Percentiles rank a stretch among this genome's conserved stretches.
phyloP scores from a whole-genome alignment of 1,284 basidiomycete species.

The Caloboletus inedulis region DNA sequence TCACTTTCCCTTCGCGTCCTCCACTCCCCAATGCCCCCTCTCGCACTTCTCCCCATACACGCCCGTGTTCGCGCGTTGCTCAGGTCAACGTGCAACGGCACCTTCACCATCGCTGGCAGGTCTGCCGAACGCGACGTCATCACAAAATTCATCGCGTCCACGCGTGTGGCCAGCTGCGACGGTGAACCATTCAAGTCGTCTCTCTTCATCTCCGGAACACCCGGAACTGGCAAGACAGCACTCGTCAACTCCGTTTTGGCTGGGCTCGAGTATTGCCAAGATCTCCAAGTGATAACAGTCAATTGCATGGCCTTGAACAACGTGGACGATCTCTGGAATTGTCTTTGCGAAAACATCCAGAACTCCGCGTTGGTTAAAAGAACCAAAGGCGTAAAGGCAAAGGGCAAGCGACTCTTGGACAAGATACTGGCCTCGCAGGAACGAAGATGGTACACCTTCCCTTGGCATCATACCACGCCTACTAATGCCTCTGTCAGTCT shows the following conservation, averaged over 20 bases:
- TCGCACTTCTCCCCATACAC: constrained; percentile 53
- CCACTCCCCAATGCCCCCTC: constrained; percentile 59
- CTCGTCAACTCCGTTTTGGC: constrained; percentile 64
- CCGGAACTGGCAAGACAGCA: constrained; percentile 81
- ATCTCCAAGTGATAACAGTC: constrained; percentile 51
- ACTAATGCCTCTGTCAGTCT: constrained; percentile 43
- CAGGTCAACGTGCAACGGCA: constrained; percentile 60
- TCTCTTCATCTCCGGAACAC: constrained; percentile 76
- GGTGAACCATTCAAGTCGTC: constrained; percentile 33
- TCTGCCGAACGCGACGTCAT: constrained; percentile 56
- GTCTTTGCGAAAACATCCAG: constrained; percentile 56
- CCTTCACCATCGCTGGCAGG: constrained; percentile 58
- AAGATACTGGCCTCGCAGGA: constrained; percentile 35
- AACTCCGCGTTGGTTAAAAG: constrained; percentile 34
- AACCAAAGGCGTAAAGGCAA: constrained; percentile 41
- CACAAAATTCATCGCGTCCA: constrained; percentile 49
- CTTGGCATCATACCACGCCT: constrained; percentile 8
- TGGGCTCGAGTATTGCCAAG: constrained; percentile 34
- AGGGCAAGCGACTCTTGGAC: constrained; percentile 43
- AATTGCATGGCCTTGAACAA: constrained; percentile 76
- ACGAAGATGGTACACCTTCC: constrained; percentile 53
- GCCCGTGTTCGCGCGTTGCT: constrained; percentile 64
- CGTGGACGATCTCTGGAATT: constrained; percentile 68
- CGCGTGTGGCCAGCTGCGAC: constrained; percentile 38
- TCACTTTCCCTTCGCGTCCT: constrained; percentile 35